phyloP scores from a whole-genome alignment of 2,329 filamentous ascomycete species.

The Fusarium veterinarium region DNA sequence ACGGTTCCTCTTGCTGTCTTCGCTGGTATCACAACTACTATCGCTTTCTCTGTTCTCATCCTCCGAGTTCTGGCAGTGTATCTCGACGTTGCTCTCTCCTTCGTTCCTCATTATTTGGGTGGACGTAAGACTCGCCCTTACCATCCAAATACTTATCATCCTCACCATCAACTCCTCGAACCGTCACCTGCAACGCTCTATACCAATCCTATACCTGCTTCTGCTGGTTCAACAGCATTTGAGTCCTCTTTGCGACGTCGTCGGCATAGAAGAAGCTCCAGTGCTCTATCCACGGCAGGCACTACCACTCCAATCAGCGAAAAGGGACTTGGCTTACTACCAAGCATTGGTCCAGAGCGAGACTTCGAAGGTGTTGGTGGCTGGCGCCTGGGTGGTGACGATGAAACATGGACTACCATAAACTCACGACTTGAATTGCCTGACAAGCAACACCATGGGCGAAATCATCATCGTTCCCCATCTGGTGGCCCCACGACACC shows the following conservation, averaged over 20 bases:
- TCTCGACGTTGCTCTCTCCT: constrained; percentile 68
- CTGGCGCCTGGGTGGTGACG: constrained; percentile 61
- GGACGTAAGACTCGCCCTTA: constrained; percentile 51
- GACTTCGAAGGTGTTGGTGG: constrained; percentile 71
- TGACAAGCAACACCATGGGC: constrained; percentile 52
- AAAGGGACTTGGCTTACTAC: constrained; percentile 54
- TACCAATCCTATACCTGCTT: constrained; percentile 17
- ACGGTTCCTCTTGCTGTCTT: constrained; percentile 72
- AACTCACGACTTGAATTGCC: constrained; percentile 64
- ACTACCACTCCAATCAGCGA: constrained; percentile 51
- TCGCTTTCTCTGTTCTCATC: constrained; percentile 71
- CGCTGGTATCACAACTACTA: constrained; percentile 70
- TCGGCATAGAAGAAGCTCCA: constrained; percentile 51
- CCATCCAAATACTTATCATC: constrained; percentile 31
- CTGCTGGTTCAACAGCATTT: constrained; percentile 33
- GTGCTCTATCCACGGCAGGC: constrained; percentile 49
- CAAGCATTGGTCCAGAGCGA: constrained; percentile 62
- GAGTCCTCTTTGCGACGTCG: constrained; percentile 40
- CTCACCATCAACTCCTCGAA: constrained; percentile 26
- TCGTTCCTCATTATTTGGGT: constrained; percentile 67
- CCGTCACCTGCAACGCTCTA: constrained; percentile 7
- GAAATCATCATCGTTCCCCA: constrained; percentile 58
- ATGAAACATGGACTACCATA: constrained; percentile 63
- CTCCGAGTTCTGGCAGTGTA: constrained; percentile 72
- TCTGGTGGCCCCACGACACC: constrained; percentile 56